Percentiles rank a stretch among this genome's conserved stretches.
phyloP scores from a whole-genome alignment of 371 early-diverging fungal species.

The Mortierella sp. region DNA sequence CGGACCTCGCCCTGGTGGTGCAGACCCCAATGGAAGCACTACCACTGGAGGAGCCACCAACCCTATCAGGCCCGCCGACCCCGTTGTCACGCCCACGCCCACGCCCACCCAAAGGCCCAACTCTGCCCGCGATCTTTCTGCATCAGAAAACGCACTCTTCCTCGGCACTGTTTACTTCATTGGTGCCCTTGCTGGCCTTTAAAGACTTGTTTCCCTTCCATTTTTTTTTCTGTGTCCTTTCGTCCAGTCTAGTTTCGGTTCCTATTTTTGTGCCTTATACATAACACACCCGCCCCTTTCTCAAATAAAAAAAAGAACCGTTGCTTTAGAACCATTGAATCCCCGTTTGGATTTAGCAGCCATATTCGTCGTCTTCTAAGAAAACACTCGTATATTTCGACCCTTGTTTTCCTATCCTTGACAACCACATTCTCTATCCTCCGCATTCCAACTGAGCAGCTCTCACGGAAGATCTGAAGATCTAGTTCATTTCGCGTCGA shows the following conservation, averaged over 20 bases:
- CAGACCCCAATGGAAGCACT: not conserved
- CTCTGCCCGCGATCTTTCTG: not conserved
- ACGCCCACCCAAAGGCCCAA: slow-evolving; percentile 1
- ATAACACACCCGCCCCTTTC: not conserved
- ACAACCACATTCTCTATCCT: slow-evolving; percentile 6
- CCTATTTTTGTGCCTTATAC: not conserved
- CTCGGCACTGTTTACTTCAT: slow-evolving; percentile 14
- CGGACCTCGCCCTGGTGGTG: slow-evolving; percentile 19
- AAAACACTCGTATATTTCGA: not conserved
- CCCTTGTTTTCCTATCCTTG: not conserved
- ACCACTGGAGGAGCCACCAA: not conserved
- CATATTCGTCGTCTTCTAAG: not conserved
- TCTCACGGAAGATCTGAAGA: slow-evolving; percentile 13
- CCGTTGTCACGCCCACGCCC: not conserved
- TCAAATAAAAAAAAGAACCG: not conserved
- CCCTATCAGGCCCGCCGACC: not conserved
- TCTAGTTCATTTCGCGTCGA: not conserved
- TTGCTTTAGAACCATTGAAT: not conserved
- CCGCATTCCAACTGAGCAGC: slow-evolving; percentile 9
- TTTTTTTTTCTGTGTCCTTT: not conserved
- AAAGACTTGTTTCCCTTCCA: not conserved
- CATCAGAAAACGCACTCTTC: slow-evolving; percentile 10
- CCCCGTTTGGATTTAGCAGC: not conserved
- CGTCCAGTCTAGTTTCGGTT: not conserved
- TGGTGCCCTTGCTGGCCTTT: slow-evolving; percentile 21